These are phyloP conservation scores for Leptographium radiaticola DNA, from an alignment of 2,329 filamentous ascomycete species.

Conservation along the genomic window DNA sequence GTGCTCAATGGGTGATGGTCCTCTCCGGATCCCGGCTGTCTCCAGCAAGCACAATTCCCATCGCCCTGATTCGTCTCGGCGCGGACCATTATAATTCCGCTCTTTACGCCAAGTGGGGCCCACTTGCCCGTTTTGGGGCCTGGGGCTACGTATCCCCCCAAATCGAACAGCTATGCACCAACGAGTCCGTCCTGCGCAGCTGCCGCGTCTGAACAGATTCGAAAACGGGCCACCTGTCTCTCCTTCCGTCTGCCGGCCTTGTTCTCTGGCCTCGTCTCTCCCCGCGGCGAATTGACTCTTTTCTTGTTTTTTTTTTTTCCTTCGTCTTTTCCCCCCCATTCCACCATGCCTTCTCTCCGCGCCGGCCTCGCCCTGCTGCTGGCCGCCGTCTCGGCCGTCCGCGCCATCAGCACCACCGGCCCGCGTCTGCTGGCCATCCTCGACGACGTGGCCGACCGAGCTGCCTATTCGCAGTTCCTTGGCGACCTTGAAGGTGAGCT, in stretches of 20 bases:
- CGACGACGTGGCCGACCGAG: constrained; percentile 71
- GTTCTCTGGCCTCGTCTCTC: constrained; percentile 2
- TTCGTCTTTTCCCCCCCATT: background rate
- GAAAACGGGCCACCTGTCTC: too few species aligned
- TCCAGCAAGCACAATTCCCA: background rate
- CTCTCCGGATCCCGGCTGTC: too few species aligned
- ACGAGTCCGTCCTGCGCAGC: background rate
- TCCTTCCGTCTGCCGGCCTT: background rate
- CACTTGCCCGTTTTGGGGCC: too few species aligned
- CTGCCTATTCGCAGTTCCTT: constrained; percentile 70
- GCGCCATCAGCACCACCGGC: constrained; percentile 68
- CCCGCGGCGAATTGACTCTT: constrained; percentile 8
- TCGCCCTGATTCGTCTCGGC: constrained; percentile 1
- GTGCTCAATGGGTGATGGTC: too few species aligned
- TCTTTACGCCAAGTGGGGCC: too few species aligned
- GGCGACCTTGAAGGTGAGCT: constrained; percentile 53
- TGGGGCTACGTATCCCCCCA: too few species aligned
- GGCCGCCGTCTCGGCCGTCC: constrained; percentile 50
- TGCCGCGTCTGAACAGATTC: background rate
- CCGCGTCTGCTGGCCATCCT: constrained; percentile 73
- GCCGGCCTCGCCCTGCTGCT: constrained; percentile 57
- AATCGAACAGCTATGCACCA: background rate
- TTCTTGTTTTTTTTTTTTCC: constrained; percentile 1
- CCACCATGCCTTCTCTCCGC: constrained; percentile 49
- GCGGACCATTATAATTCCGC: background rate